Evolutionary conservation across 805 yeast species (phyloP).

Genomic region (Candida tibetensis): DNA sequence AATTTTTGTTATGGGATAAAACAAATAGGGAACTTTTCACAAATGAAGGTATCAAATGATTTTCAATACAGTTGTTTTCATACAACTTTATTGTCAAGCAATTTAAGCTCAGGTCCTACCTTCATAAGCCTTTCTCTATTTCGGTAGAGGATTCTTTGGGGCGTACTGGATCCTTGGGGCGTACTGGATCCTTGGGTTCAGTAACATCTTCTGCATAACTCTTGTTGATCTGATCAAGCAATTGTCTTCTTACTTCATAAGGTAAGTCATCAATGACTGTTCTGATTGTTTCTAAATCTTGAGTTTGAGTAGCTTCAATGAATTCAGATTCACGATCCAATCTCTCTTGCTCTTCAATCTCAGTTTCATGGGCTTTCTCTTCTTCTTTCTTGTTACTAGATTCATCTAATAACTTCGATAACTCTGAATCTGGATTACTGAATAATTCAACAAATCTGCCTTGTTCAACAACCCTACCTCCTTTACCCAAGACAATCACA

Average conservation of each 20-base stretch:
- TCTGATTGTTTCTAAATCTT: constrained; percentile 25
- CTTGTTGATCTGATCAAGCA: constrained; percentile 26
- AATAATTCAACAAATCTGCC: constrained; percentile 40
- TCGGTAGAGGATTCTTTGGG: too few species aligned
- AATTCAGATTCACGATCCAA: constrained; percentile 25
- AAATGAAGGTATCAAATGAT: too few species aligned
- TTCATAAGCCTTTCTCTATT: too few species aligned
- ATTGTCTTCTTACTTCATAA: constrained; percentile 26
- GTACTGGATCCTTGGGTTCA: too few species aligned
- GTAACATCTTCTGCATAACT: constrained; percentile 6
- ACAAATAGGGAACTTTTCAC: too few species aligned
- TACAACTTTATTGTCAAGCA: too few species aligned
- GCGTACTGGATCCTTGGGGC: too few species aligned
- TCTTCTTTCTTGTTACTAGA: constrained; percentile 22
- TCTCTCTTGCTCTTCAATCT: constrained; percentile 23
- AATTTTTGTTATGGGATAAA: too few species aligned
- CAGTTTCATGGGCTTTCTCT: constrained; percentile 19
- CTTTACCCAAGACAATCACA: constrained; percentile 42
- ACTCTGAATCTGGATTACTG: constrained; percentile 40
- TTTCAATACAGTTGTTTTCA: too few species aligned
- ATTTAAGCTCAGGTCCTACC: too few species aligned
- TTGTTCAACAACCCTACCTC: constrained; percentile 40
- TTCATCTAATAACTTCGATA: constrained; percentile 40
- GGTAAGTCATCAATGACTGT: constrained; percentile 38
- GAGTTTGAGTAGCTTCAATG: constrained; percentile 16